Evolutionary conservation across 352 stramenopile species (phyloP), one percentile per base, ranked within the genome.

Genomic region (Globisporangium solare): DNA sequence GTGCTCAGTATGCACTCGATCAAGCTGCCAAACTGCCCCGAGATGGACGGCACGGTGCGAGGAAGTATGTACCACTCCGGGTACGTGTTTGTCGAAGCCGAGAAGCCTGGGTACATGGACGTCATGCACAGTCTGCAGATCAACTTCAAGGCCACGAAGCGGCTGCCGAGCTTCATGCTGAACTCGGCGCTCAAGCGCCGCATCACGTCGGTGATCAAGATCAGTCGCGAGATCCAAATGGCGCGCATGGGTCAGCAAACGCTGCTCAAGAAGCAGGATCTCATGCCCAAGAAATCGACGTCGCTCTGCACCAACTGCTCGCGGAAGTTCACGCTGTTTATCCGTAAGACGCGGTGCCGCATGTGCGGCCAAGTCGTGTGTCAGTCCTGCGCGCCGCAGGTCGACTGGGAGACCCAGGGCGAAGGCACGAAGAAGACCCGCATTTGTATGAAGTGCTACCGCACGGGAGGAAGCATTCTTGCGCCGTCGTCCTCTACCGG

Each of bases 91-190:
- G 75, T 91, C 24, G 79, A 93, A 56, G 73, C 83, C 15, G 81
- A 93, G 50, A 77, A 75, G 4, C 66, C 79, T 5, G 83, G 83
- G 20, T 89, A 83, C 64, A 81, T 93, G 72, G 81, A 93, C 62
- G 81, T 93, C n/a, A 88, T 90, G 76, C 81, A 93, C 60, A 86
- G 72, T 56, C 60, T 93, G 14, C 83, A 91, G 67, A 84, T 93
- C 61, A 93, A 93, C 60, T 93, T 93, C 58, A 89, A 89, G 53
- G 84, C 77, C 58, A 80, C 74, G 12, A 83, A 65, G 47, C 70
- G 75, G 12, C 46, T 91, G 41, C 81, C 81, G 35, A 66, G 79
- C 39, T 88, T 89, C 46, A 55, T 91, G 56, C 65, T 89, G 10
- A 86, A 89, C 51, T 67, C 69, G 10, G 73, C 76, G 20, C 66